Conservation (phyloP, 352 stramenopile genomes). For the Phytophthora agathidicida region DNA sequence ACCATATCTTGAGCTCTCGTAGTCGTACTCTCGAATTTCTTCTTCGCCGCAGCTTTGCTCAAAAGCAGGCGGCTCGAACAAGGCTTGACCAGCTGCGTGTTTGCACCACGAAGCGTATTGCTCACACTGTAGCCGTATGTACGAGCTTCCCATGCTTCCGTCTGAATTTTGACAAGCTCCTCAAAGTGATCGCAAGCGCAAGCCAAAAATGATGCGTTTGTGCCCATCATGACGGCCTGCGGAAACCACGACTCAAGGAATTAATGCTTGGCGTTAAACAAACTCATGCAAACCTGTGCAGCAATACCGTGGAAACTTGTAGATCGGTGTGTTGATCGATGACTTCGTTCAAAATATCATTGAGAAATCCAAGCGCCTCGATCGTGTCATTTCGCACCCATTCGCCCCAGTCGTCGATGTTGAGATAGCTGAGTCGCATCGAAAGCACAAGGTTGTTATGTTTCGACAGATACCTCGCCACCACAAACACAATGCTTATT, state of each 20-base stretch:
- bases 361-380: conserved; percentile 70
- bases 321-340: conserved; percentile 78
- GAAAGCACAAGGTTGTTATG: conserved; percentile 1
- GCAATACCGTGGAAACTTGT: conserved; percentile 72
- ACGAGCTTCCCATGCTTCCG: conserved; percentile 68
- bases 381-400: conserved; percentile 79
- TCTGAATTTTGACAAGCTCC: conserved; percentile 66
- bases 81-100: conserved; percentile 47
- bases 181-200: conserved; percentile 74
- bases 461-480: neutral
- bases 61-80: conserved; percentile 55
- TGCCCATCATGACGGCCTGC: conserved; percentile 74
- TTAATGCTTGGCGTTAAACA: neutral
- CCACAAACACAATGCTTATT: neutral
- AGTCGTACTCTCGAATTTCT: conserved; percentile 84
- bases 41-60: conserved; percentile 75
- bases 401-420: conserved; percentile 83
- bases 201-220: conserved; percentile 74
- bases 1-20: conserved; percentile 84
- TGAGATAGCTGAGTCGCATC: conserved; percentile 51
- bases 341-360: conserved; percentile 76
- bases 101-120: conserved; percentile 53
- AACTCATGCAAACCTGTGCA: neutral
- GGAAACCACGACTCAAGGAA: neutral
- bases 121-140: conserved; percentile 79